phyloP scores from a whole-genome alignment of 192 early-diverging fungal genomes.

The Rhizophagus sp. region DNA sequence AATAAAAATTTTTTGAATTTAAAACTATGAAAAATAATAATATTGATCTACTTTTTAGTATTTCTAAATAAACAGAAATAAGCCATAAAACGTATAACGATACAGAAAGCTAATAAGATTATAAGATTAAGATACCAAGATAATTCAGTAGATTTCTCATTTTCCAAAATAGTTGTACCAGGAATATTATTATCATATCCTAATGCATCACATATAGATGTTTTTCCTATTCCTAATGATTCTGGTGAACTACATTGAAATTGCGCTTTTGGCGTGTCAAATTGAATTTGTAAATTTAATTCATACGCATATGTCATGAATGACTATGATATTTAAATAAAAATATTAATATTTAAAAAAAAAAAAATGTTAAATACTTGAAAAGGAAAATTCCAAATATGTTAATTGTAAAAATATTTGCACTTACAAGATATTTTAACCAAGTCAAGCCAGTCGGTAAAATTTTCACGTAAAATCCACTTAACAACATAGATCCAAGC shows the following conservation, averaged over 20 bases:
- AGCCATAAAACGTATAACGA: not conserved
- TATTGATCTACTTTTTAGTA: too few species aligned
- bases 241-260: not conserved
- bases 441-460: not conserved
- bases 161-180: not conserved
- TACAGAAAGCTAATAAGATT: not conserved
- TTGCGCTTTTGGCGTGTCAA: not conserved
- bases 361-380: too few species aligned
- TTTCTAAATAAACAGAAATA: not conserved
- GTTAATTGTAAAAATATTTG: not conserved
- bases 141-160: not conserved
- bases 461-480: slow-evolving; percentile 12
- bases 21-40: too few species aligned
- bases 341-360: not conserved
- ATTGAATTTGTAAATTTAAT: slow-evolving; percentile 14
- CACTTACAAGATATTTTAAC: slow-evolving; percentile 12
- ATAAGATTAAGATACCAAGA: not conserved
- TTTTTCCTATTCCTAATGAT: not conserved
- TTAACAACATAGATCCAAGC: slow-evolving; percentile 10
- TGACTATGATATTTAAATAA: not conserved
- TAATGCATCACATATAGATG: not conserved
- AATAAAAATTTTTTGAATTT: too few species aligned
- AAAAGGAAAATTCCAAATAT: too few species aligned
- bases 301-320: not conserved
- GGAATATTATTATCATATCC: not conserved